phyloP scores from a whole-genome alignment of 306 rosid genomes.

The Lupinus albus region DNA sequence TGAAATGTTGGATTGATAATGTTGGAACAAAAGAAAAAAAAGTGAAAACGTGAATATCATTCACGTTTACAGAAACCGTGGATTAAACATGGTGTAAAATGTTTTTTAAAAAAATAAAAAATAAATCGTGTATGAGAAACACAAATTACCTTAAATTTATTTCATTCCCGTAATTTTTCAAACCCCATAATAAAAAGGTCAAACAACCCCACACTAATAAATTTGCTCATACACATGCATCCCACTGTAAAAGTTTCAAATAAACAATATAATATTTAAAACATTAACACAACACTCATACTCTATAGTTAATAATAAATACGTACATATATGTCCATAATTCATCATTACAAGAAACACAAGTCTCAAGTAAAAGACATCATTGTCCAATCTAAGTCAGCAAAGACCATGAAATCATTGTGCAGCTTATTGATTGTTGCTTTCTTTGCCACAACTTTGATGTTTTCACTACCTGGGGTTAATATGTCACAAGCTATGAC shows the following conservation, averaged over 20 bases:
- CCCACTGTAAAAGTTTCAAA: constrained; percentile 40
- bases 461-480: constrained; percentile 45
- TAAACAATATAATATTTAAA: neutral
- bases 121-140: too few species aligned
- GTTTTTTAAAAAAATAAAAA: too few species aligned
- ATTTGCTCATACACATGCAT: constrained; percentile 48
- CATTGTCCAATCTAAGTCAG: constrained; percentile 42
- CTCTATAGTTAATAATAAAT: neutral
- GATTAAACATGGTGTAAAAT: too few species aligned
- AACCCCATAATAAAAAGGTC: too few species aligned
- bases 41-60: too few species aligned
- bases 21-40: too few species aligned
- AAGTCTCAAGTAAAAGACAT: constrained; percentile 48
- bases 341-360: constrained; percentile 50
- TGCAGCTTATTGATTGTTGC: constrained; percentile 48
- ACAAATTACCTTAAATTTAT: too few species aligned
- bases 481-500: constrained; percentile 52
- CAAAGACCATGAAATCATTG: constrained; percentile 61
- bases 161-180: too few species aligned
- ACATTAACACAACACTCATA: neutral
- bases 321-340: constrained; percentile 22
- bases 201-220: too few species aligned
- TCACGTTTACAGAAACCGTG: too few species aligned
- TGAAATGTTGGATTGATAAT: too few species aligned
- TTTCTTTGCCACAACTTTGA: constrained; percentile 50